Base-by-base conservation (phyloP, 192 early-diverging fungal species). In the Linnemannia schmuckeri region DNA sequence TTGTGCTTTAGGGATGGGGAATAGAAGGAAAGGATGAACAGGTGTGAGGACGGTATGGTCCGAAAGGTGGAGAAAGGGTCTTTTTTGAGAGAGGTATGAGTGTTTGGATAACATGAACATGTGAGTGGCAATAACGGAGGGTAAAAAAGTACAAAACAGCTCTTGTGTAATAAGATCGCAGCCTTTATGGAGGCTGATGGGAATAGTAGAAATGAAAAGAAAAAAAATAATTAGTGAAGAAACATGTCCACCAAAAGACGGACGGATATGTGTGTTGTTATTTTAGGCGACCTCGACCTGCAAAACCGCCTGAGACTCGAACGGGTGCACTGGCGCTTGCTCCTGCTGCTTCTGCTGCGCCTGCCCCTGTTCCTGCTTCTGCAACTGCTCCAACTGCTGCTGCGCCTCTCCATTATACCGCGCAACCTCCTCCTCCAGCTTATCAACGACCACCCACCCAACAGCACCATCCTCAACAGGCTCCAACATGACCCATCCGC, bases 401-500 rank as follows among this genome's bases (percentile, higher is more conserved):
- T 76, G 70, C 24, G 33, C 57, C n/a, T 40, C 33, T 3, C 55
- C 33, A 13, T 41, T 44, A 40, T 63, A 20, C n/a, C 52, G 17
- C 6, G 4, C 70, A 27, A 70, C 44, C 9, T 75, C 77, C 12
- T 85, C 78, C 75, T 85, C 83, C 42, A 85, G 15, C 47, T 69
- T 85, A 42, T 85, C 83, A 40, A 86, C 57, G 33, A 80, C 55
- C 18, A 86, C 79, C 83, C 83, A 86, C 3, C 83, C 83, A 37
- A 86, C 83, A 3, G 83, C 83, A 4, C 83, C 79, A 74, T 86
- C 83, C 61, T 77, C 75, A 13, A 66, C 61, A n/a, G 83, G 79
- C 27, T 86, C 83, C 57, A 86, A 47, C 83, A 86, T 80, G 9
- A 86, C 79, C 83, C 83, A 86, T 68, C 83, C 80, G 24, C 72